A percentile compares a stretch with the other conserved stretches of the same genome.
Evolutionary conservation across 495 filamentous ascomycete genomes (phyloP).

Genomic region (Sphaerosporella brunnea): DNA sequence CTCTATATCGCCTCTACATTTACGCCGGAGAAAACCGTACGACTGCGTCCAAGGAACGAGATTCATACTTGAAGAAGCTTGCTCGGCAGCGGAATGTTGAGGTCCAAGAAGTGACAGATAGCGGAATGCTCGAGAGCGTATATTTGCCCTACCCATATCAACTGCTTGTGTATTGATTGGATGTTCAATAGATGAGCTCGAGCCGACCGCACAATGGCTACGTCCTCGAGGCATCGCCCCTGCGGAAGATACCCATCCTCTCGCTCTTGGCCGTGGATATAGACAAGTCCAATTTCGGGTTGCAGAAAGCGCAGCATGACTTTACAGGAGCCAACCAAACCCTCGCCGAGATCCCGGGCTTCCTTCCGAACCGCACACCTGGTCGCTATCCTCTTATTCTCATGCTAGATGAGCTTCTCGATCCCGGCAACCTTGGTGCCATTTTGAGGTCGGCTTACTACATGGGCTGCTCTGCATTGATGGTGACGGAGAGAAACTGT

Average conservation of each 20-base stretch:
- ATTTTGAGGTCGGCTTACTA: conserved; percentile 76
- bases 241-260: conserved; percentile 55
- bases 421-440: conserved; percentile 77
- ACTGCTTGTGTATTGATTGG: neutral
- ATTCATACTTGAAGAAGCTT: conserved; percentile 36
- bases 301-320: conserved; percentile 49
- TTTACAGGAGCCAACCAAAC: neutral
- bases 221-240: conserved; percentile 68
- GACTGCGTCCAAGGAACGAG: conserved; percentile 27
- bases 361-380: conserved; percentile 30
- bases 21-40: conserved; percentile 39
- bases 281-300: conserved; percentile 32
- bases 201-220: conserved; percentile 85
- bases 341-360: conserved; percentile 21
- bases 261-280: conserved; percentile 34
- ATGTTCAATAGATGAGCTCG: conserved; percentile 40
- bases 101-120: conserved; percentile 33
- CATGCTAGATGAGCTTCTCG: conserved; percentile 66
- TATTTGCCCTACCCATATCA: too few relatives aligned
- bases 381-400: conserved; percentile 54
- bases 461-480: conserved; percentile 62
- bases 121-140: conserved; percentile 47
- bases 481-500: conserved; percentile 39
- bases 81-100: conserved; percentile 40
- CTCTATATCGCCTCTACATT: conserved; percentile 71